These are phyloP conservation scores for Eucalyptus sideroxylon DNA, from an alignment of 345 rosid species.

Conservation along the genomic window DNA sequence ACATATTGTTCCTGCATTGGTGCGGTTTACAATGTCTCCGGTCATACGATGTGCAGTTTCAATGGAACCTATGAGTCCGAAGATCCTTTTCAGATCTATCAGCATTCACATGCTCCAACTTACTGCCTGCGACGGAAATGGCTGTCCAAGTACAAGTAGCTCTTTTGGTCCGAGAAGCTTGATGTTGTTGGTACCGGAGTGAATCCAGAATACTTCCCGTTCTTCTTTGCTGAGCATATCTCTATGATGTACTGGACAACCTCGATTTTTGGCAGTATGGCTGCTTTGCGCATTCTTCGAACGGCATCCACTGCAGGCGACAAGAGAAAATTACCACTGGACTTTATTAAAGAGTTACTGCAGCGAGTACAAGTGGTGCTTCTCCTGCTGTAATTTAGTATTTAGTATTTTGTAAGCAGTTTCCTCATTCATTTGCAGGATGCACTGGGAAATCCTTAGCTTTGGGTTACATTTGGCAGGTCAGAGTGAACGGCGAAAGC, in stretches of 20 bases:
- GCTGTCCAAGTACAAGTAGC: constrained; percentile 1
- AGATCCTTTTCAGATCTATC: background rate
- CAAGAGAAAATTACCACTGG: background rate
- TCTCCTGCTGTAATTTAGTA: background rate
- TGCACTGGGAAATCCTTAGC: background rate
- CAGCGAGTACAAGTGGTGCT: background rate
- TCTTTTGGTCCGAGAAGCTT: constrained; percentile 2
- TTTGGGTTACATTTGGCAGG: background rate
- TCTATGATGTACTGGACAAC: constrained; percentile 2
- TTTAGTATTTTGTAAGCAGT: background rate
- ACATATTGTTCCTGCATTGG: background rate
- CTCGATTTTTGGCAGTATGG: constrained; percentile 13
- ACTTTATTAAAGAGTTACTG: background rate
- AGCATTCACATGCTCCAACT: background rate
- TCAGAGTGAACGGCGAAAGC: background rate
- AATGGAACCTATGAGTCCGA: background rate
- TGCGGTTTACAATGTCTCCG: background rate
- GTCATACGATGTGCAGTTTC: background rate
- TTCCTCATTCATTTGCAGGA: background rate
- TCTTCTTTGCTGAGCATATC: constrained; percentile 15
- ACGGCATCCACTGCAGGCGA: constrained; percentile 67
- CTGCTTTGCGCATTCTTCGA: constrained; percentile 26
- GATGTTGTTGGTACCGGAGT: background rate
- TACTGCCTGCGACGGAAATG: background rate
- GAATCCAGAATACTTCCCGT: constrained; percentile 18